These are phyloP conservation scores for Capronia epimyces DNA, from an alignment of 2,329 filamentous ascomycete species.

Conservation along the genomic window DNA sequence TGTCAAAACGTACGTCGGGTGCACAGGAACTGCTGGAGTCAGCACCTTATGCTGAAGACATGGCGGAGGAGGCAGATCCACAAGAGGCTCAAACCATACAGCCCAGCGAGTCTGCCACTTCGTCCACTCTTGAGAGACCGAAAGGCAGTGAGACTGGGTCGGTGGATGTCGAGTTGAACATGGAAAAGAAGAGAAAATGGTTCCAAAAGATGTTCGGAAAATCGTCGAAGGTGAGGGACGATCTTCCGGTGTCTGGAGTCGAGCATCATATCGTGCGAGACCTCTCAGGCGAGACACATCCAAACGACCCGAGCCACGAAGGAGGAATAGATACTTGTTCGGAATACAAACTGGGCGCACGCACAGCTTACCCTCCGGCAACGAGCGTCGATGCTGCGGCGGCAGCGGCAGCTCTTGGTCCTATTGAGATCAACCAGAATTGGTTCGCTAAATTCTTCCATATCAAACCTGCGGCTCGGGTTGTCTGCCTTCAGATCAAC, in stretches of 20 bases:
- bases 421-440: conserved; percentile 66
- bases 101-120: conserved; percentile 24
- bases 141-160: conserved; percentile 13
- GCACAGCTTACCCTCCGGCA: conserved; percentile 15
- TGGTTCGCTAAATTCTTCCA: conserved; percentile 88
- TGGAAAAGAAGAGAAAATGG: conserved; percentile 27
- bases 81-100: conserved; percentile 26
- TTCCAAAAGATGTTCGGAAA: conserved; percentile 30
- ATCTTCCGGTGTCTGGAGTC: conserved; percentile 40
- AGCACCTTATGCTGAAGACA: conserved; percentile 31
- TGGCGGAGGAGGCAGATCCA: conserved; percentile 26
- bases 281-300: conserved; percentile 16
- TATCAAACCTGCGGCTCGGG: conserved; percentile 72
- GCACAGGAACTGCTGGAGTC: conserved; percentile 7
- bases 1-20: conserved; percentile 33
- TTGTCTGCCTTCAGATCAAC: conserved; percentile 69
- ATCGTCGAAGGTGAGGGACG: conserved; percentile 21
- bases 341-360: neutral
- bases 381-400: conserved; percentile 25
- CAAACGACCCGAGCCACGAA: conserved; percentile 1
- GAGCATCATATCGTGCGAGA: conserved; percentile 26
- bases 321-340: neutral
- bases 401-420: conserved; percentile 31
- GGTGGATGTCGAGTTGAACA: conserved; percentile 21
- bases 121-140: conserved; percentile 7